These are phyloP conservation scores for Glycine latifolia DNA, from an alignment of 306 rosid genomes.

Conservation along the genomic window DNA sequence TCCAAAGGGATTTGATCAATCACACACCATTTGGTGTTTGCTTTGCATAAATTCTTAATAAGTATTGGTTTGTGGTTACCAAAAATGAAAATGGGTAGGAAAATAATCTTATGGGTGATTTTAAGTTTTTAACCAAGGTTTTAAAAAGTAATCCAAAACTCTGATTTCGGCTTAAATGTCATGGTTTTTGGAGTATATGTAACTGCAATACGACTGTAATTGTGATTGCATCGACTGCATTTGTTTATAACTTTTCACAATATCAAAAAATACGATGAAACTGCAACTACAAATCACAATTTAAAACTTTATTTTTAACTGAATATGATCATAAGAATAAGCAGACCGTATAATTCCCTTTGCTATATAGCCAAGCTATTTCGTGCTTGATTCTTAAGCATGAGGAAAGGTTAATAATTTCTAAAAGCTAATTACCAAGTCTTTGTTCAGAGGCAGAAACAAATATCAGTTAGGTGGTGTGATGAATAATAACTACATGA, in stretches of 20 bases:
- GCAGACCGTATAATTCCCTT: constrained; percentile 24
- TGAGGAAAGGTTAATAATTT: constrained; percentile 32
- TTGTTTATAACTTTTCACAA: no score
- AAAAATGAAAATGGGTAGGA: no score
- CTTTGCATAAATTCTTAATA: background rate
- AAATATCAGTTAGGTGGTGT: constrained; percentile 50
- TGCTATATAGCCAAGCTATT: constrained; percentile 47
- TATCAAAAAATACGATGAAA: no score
- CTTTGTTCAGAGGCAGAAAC: constrained; percentile 25
- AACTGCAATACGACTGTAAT: no score
- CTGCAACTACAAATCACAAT: background rate
- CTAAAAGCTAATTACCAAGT: constrained; percentile 23
- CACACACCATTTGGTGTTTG: constrained; percentile 35
- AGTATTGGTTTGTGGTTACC: background rate
- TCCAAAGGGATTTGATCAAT: constrained; percentile 24
- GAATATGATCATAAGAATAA: background rate
- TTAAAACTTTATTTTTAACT: background rate
- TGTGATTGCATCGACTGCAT: no score
- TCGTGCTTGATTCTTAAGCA: constrained; percentile 38
- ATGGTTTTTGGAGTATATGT: no score
- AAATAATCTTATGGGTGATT: background rate
- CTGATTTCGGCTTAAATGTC: no score
- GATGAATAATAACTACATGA: constrained; percentile 8
- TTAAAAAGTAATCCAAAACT: no score
- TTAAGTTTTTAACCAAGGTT: background rate